Percentiles rank a stretch among this genome's conserved stretches.
These are phyloP conservation scores for Plenodomus tracheiphilus DNA, from an alignment of 2,329 filamentous ascomycete genomes.

Conservation along the genomic window DNA sequence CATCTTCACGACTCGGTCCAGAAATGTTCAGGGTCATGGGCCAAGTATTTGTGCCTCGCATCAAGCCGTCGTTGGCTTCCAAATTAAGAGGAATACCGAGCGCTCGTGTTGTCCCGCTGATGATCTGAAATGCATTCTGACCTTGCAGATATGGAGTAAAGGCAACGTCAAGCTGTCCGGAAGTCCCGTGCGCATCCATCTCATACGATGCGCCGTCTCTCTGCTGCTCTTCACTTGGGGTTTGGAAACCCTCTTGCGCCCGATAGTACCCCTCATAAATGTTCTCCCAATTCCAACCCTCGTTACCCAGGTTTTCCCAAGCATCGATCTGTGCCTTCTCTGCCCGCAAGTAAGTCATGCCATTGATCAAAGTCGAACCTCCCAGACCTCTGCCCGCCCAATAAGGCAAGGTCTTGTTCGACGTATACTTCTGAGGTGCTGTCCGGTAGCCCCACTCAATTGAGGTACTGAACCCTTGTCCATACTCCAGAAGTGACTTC, in stretches of 20 bases:
- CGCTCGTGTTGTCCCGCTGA: slow-evolving; percentile 44
- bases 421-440: slow-evolving; percentile 44
- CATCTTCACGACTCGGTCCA: slow-evolving; percentile 49
- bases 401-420: slow-evolving; percentile 30
- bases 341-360: slow-evolving; percentile 42
- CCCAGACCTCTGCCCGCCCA: slow-evolving; percentile 49
- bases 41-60: slow-evolving; percentile 51
- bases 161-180: slow-evolving; percentile 31
- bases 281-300: slow-evolving; percentile 38
- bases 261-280: slow-evolving; percentile 32
- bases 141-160: slow-evolving; percentile 32
- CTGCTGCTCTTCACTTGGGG: slow-evolving; percentile 18
- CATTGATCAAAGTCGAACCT: slow-evolving; percentile 51
- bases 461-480: slow-evolving; percentile 23
- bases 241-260: slow-evolving; percentile 29
- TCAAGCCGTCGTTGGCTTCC: slow-evolving; percentile 49
- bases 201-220: slow-evolving; percentile 30
- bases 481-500: slow-evolving; percentile 23
- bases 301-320: slow-evolving; percentile 40
- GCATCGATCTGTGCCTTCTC: slow-evolving; percentile 39
- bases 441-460: slow-evolving; percentile 50
- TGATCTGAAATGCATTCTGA: slow-evolving; percentile 25
- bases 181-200: slow-evolving; percentile 21
- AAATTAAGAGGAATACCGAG: slow-evolving; percentile 45
- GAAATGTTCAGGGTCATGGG: slow-evolving; percentile 48